Evolutionary conservation across 2,329 filamentous ascomycete species (phyloP).

Genomic region (Xylariaceae sp.): DNA sequence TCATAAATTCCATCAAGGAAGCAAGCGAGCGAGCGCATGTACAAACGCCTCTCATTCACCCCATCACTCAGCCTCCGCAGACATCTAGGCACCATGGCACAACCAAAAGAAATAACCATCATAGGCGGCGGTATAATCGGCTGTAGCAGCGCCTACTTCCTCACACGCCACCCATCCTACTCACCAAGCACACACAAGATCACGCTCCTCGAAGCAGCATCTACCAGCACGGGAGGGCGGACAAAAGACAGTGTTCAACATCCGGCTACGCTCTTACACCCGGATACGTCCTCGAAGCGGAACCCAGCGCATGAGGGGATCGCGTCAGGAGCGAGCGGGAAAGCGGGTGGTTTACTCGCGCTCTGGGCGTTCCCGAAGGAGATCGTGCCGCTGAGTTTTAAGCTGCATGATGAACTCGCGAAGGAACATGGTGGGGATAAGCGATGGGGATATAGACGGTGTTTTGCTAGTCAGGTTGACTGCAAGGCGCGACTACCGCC

Average conservation of each 20-base stretch:
- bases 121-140: slow-evolving; percentile 74
- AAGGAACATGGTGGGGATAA: slow-evolving; percentile 64
- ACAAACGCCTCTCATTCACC: too few relatives aligned
- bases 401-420: slow-evolving; percentile 66
- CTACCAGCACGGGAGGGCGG: slow-evolving; percentile 36
- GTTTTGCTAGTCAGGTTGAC: slow-evolving; percentile 33
- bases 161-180: slow-evolving; percentile 69
- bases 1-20: too few relatives aligned
- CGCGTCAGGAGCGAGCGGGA: slow-evolving; percentile 73
- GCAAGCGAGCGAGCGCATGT: too few relatives aligned
- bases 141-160: slow-evolving; percentile 69
- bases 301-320: slow-evolving; percentile 47
- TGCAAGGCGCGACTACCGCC: slow-evolving; percentile 30
- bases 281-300: slow-evolving; percentile 20
- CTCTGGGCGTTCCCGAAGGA: slow-evolving; percentile 71
- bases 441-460: slow-evolving; percentile 67
- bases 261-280: slow-evolving; percentile 30
- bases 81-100: slow-evolving; percentile 3
- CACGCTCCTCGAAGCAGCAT: slow-evolving; percentile 69
- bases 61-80: too few relatives aligned
- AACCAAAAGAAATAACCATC: slow-evolving; percentile 32
- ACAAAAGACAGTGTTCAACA: slow-evolving; percentile 33
- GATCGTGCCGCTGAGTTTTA: slow-evolving; percentile 70
- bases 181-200: slow-evolving; percentile 63
- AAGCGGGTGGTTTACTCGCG: slow-evolving; percentile 72